Conservation (phyloP, 2,329 filamentous ascomycete genomes). For the Neopestalotiopsis rosae region DNA sequence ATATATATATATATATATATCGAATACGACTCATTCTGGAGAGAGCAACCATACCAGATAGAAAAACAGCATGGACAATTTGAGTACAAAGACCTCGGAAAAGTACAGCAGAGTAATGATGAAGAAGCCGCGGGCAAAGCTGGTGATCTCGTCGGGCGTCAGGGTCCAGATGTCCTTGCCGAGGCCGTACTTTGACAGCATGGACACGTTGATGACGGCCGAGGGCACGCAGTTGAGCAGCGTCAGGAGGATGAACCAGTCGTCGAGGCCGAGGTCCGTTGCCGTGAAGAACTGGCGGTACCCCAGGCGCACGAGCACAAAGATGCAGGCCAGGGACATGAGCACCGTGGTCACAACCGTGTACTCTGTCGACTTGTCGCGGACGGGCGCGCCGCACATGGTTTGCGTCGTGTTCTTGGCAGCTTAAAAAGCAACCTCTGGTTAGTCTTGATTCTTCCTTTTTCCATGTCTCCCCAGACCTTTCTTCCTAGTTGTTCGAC, state of each 20-base stretch:
- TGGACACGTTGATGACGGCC: conserved; percentile 23
- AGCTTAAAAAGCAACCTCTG: conserved; percentile 5
- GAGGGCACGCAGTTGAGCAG: conserved; percentile 23
- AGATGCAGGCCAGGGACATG: conserved; percentile 19
- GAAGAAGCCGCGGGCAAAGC: conserved; percentile 30
- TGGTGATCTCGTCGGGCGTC: conserved; percentile 30
- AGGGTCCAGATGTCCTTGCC: conserved; percentile 36
- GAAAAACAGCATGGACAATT: conserved; percentile 44
- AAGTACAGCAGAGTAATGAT: conserved; percentile 27
- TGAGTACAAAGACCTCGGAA: conserved; percentile 36
- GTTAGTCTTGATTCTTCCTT: not conserved
- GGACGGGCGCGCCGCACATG: conserved; percentile 22
- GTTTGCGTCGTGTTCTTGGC: conserved; percentile 27
- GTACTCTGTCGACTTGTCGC: conserved; percentile 22
- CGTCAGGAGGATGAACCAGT: conserved; percentile 24
- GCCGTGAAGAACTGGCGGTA: conserved; percentile 24
- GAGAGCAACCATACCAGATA: conserved; percentile 29
- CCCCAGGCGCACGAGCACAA: conserved; percentile 22
- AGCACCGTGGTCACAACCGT: conserved; percentile 21
- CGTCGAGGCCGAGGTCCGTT: conserved; percentile 24
- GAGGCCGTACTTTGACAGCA: conserved; percentile 27
- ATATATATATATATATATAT: not conserved
- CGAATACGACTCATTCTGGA: not conserved
- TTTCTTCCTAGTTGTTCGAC: not conserved
- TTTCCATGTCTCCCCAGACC: not conserved